Conservation (phyloP, 2,329 filamentous ascomycete species). For the Aspergillus pseudotamarii region DNA sequence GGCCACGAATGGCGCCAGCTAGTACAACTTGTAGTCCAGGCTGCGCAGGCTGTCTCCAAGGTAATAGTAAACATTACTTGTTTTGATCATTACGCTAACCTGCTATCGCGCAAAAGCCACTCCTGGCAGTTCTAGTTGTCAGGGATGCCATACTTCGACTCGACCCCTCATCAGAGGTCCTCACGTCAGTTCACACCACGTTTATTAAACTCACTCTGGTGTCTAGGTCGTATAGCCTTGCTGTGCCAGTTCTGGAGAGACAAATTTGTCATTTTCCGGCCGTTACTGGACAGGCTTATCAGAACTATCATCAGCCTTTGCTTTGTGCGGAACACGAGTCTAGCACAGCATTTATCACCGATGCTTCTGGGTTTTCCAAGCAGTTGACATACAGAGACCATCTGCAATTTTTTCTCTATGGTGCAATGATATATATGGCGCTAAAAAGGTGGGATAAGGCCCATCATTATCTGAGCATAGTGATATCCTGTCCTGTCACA, state of each 20-base stretch:
- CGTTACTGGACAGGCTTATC: constrained; percentile 25
- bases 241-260: constrained; percentile 44
- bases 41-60: constrained; percentile 36
- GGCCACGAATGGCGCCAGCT: constrained; percentile 42
- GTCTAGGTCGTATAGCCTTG: constrained; percentile 42
- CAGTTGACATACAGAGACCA: constrained; percentile 45
- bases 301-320: constrained; percentile 24
- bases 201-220: constrained; percentile 47
- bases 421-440: constrained; percentile 67
- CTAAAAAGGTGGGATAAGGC: constrained; percentile 65
- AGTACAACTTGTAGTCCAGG: constrained; percentile 35
- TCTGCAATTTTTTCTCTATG: constrained; percentile 68
- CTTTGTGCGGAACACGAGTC: constrained; percentile 37
- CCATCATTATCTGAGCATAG: constrained; percentile 62
- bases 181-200: constrained; percentile 48
- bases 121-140: constrained; percentile 44
- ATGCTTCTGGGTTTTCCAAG: constrained; percentile 42
- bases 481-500: constrained; percentile 67
- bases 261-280: constrained; percentile 47
- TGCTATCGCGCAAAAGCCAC: constrained; percentile 33
- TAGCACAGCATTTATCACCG: constrained; percentile 38
- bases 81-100: constrained; percentile 8
- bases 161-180: constrained; percentile 44
- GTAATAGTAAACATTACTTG: constrained; percentile 22
- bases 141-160: constrained; percentile 48